phyloP scores from a whole-genome alignment of 1,284 basidiomycete species.

The Stereum hirsutum region DNA sequence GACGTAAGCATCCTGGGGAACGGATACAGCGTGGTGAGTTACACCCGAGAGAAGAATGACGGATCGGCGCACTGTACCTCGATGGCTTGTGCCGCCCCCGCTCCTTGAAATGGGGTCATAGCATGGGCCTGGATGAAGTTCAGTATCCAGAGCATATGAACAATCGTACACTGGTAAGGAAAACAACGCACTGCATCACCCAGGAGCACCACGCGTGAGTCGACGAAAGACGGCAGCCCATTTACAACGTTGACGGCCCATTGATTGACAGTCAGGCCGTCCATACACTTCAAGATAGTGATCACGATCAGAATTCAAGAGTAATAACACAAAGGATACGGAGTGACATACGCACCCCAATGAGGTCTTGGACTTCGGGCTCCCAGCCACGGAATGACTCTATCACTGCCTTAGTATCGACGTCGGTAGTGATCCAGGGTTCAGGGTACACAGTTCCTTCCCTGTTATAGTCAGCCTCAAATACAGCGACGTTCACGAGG shows the following conservation, averaged over 20 bases:
- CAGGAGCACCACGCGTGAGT: slow-evolving; percentile 33
- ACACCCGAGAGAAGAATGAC: too few relatives aligned
- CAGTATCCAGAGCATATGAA: not conserved
- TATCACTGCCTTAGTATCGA: slow-evolving; percentile 16
- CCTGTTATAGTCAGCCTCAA: slow-evolving; percentile 20
- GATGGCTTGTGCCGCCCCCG: slow-evolving; percentile 46
- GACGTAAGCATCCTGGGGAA: slow-evolving; percentile 26
- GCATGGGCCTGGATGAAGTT: slow-evolving; percentile 43
- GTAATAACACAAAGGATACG: slow-evolving; percentile 8
- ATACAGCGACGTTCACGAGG: slow-evolving; percentile 33
- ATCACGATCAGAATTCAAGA: not conserved
- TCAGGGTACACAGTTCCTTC: slow-evolving; percentile 27
- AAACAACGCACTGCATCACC: slow-evolving; percentile 41
- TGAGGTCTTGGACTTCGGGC: slow-evolving; percentile 26
- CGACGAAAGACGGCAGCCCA: slow-evolving; percentile 28
- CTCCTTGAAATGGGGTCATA: slow-evolving; percentile 45
- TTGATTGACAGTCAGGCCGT: slow-evolving; percentile 22
- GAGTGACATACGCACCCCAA: slow-evolving; percentile 24
- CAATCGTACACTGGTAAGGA: not conserved
- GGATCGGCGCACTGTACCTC: slow-evolving; percentile 29
- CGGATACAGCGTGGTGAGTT: too few relatives aligned
- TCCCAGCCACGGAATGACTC: slow-evolving; percentile 31
- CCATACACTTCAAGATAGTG: slow-evolving; percentile 29
- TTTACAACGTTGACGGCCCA: slow-evolving; percentile 42
- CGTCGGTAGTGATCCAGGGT: slow-evolving; percentile 26